Percentiles rank a stretch among this genome's conserved stretches.
phyloP scores from a whole-genome alignment of 169 alveolate genomes.

The Babesia bigemina region DNA sequence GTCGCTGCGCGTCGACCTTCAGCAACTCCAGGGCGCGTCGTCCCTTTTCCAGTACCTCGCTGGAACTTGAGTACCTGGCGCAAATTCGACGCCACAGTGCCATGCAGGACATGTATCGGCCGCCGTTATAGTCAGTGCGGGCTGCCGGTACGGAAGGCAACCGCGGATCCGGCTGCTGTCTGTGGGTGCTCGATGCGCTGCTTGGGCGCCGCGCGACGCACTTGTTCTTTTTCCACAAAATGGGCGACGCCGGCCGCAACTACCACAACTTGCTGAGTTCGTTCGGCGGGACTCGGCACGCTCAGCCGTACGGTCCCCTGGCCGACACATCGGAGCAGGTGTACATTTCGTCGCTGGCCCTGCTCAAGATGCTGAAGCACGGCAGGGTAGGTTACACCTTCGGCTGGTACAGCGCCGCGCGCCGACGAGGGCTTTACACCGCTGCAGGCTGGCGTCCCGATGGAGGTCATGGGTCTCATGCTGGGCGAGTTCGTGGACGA shows the following conservation, averaged over 20 bases:
- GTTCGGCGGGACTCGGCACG: slow-evolving; percentile 76
- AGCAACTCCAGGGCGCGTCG: slow-evolving; percentile 25
- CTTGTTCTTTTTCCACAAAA: slow-evolving; percentile 1
- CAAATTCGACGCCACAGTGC: neutral
- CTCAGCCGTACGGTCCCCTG: slow-evolving; percentile 70
- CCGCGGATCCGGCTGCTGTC: neutral
- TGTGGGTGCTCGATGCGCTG: neutral
- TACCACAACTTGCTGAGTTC: slow-evolving; percentile 72
- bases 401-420: neutral
- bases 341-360: slow-evolving; percentile 94
- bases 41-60: slow-evolving; percentile 42
- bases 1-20: slow-evolving; percentile 22
- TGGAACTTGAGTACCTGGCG: slow-evolving; percentile 6
- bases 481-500: slow-evolving; percentile 99
- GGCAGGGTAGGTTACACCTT: slow-evolving; percentile 86
- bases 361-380: slow-evolving; percentile 97
- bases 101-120: neutral
- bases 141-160: neutral
- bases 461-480: slow-evolving; percentile 99
- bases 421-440: neutral
- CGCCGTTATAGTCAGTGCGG: neutral
- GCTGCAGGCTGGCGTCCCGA: slow-evolving; percentile 97
- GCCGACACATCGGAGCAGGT: slow-evolving; percentile 96
- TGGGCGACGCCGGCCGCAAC: slow-evolving; percentile 62
- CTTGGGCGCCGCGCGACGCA: neutral